Percentiles rank a stretch among this genome's conserved stretches.
These are phyloP conservation scores for Whalleya microplaca DNA, from an alignment of 2,329 filamentous ascomycete species.

Conservation along the genomic window DNA sequence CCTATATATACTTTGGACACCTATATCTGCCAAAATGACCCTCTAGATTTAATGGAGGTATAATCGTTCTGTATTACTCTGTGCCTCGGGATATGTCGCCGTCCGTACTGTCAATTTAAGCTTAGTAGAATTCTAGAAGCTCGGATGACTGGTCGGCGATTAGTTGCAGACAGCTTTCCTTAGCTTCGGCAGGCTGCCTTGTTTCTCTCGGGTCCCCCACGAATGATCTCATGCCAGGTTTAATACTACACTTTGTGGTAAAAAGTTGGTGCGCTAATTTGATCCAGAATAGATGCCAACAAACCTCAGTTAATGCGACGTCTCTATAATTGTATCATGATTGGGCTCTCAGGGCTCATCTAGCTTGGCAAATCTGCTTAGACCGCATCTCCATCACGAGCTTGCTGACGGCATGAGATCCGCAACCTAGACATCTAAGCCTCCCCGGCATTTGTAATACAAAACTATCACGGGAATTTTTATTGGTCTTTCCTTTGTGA, in stretches of 20 bases:
- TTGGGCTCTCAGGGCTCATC: not conserved
- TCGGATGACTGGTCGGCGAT: conserved; percentile 11
- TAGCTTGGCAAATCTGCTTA: not conserved
- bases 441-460: not conserved
- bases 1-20: conserved; percentile 8
- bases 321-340: not conserved
- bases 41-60: not conserved
- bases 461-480: not conserved
- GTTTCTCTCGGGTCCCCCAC: not conserved
- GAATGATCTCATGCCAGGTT: not conserved
- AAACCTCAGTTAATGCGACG: not conserved
- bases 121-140: conserved; percentile 8
- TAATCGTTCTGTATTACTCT: not conserved
- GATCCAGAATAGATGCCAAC: not conserved
- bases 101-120: conserved; percentile 19
- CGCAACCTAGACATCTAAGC: not conserved
- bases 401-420: not conserved
- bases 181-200: not conserved
- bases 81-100: not conserved
- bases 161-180: not conserved
- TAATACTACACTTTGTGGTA: not conserved
- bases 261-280: not conserved
- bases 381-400: not conserved
- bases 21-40: conserved; percentile 7
- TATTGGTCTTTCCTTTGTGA: not conserved